Percentiles rank a stretch among this genome's conserved stretches.
Conservation (phyloP, 1,284 basidiomycete genomes). For the Pholiota adiposa region DNA sequence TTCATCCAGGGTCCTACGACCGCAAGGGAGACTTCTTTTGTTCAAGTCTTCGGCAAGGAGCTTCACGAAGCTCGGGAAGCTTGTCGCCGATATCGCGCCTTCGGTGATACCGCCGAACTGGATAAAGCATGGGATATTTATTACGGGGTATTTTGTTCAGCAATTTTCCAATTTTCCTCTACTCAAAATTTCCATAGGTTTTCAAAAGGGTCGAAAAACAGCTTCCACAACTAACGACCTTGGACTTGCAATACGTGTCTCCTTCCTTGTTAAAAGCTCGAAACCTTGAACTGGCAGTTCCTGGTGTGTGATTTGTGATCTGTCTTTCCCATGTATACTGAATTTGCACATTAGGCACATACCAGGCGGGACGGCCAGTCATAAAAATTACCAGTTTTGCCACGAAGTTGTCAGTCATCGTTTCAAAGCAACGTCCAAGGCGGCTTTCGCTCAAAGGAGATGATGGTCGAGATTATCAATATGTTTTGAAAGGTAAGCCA, state of each 20-base stretch:
- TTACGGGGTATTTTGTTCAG: slow-evolving; percentile 59
- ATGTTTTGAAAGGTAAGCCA: slow-evolving; percentile 85
- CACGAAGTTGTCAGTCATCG: slow-evolving; percentile 89
- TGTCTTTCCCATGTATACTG: slow-evolving; percentile 1
- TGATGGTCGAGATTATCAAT: slow-evolving; percentile 95
- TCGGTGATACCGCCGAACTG: slow-evolving; percentile 88
- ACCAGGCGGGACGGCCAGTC: slow-evolving; percentile 88
- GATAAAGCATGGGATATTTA: slow-evolving; percentile 99
- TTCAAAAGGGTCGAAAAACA: slow-evolving; percentile 98
- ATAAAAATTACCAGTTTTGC: slow-evolving; percentile 87
- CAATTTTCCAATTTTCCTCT: not conserved
- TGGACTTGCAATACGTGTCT: slow-evolving; percentile 98
- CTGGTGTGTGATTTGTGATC: slow-evolving; percentile 56
- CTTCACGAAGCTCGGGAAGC: slow-evolving; percentile 95
- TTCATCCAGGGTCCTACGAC: slow-evolving; percentile 86
- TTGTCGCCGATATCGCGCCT: slow-evolving; percentile 84
- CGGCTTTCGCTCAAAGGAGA: slow-evolving; percentile 88
- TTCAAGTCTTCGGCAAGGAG: slow-evolving; percentile 94
- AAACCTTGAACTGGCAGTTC: slow-evolving; percentile 93
- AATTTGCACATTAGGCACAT: slow-evolving; percentile 70
- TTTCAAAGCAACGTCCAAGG: slow-evolving; percentile 98
- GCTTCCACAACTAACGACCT: slow-evolving; percentile 85
- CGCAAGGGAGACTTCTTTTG: slow-evolving; percentile 93
- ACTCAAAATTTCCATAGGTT: slow-evolving; percentile 53
- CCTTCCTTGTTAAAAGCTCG: slow-evolving; percentile 90